A percentile compares a stretch with the other conserved stretches of the same genome.
Conservation (phyloP, 2,329 filamentous ascomycete genomes). For the Claviceps sp. region DNA sequence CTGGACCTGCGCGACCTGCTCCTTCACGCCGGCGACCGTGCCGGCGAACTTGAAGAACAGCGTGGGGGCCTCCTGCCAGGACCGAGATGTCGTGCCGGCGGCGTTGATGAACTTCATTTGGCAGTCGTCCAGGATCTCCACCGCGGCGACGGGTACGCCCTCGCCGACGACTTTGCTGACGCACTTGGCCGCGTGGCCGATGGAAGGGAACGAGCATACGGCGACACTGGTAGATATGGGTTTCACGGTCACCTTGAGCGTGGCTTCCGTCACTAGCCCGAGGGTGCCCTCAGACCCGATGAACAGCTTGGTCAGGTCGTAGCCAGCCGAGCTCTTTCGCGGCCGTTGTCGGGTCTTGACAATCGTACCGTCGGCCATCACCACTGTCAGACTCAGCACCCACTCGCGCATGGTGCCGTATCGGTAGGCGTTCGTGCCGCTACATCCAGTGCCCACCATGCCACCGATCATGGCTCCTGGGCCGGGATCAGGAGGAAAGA, state of each 20-base stretch:
- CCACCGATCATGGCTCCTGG: conserved; percentile 88
- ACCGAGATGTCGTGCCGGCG: conserved; percentile 50
- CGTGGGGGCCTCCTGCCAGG: conserved; percentile 61
- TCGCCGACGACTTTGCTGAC: conserved; percentile 68
- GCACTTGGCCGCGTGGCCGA: conserved; percentile 65
- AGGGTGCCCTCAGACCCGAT: conserved; percentile 87
- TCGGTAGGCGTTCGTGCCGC: conserved; percentile 78
- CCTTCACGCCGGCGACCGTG: conserved; percentile 57
- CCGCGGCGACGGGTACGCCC: conserved; percentile 76
- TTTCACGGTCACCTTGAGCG: conserved; percentile 71
- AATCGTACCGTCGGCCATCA: conserved; percentile 78
- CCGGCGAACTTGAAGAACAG: conserved; percentile 78
- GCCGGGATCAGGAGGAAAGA: conserved; percentile 86
- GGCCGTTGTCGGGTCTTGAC: conserved; percentile 82
- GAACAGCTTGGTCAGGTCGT: conserved; percentile 81
- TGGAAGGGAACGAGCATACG: conserved; percentile 43
- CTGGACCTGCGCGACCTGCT: conserved; percentile 60
- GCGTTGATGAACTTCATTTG: conserved; percentile 65
- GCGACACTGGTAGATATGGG: conserved; percentile 72
- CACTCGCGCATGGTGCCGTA: conserved; percentile 94
- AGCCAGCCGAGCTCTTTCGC: conserved; percentile 80
- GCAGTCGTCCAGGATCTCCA: conserved; percentile 84
- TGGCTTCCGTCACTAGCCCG: conserved; percentile 82
- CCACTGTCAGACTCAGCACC: conserved; percentile 77
- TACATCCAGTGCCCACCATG: conserved; percentile 63